Base-by-base conservation (phyloP, 2,329 filamentous ascomycete species). In the Talaromyces sp. region DNA sequence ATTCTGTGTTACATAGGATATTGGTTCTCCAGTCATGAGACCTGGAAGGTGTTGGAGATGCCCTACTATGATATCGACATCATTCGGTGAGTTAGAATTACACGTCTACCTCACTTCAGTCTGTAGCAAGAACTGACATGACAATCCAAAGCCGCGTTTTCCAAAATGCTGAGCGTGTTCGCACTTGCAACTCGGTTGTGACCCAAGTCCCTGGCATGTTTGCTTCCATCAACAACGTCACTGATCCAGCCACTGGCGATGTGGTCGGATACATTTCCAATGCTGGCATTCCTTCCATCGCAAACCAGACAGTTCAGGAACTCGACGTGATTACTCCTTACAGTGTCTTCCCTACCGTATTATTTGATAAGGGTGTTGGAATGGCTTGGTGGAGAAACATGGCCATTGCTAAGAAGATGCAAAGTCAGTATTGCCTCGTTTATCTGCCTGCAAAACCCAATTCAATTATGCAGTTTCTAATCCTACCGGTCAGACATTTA, bases 381-480 rank as follows among this genome's bases (percentile, higher is more conserved):
- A 68, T 81, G 29, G 79, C 77, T 3, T 81, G 79, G 79, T 80
- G 78, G 78, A 75, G 73, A 58, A 80, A 79, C 59, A 81, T 80
- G 78, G 72, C 76, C 1, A 63, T 72, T 5, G 78, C 72, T 2
- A 80, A 78, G 70, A 80, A 80, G 70, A 81, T 81, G 79, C 79
- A 81, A 63, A 81, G 78, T 79, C 66, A 54, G 61, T 53, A 15
- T 15, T 34, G 13, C 2, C 53, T 36, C 36, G n/a, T 36, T 56
- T 56, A 51, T 17, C 5, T 2, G 22, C 19, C 19, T 47, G 13
- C 10, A 22, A 47, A 22, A 2, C 11, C 1, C 13, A 15, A 6
- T 29, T 17, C 47, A 29, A 27, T 8, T 27, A 29, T 51, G 6
- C 5, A 13, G 17, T 51, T 27, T 5, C 25, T 51, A 17, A 51